These are phyloP conservation scores for Furcasterigmium furcatum DNA, from an alignment of 2,329 filamentous ascomycete species.

Conservation along the genomic window DNA sequence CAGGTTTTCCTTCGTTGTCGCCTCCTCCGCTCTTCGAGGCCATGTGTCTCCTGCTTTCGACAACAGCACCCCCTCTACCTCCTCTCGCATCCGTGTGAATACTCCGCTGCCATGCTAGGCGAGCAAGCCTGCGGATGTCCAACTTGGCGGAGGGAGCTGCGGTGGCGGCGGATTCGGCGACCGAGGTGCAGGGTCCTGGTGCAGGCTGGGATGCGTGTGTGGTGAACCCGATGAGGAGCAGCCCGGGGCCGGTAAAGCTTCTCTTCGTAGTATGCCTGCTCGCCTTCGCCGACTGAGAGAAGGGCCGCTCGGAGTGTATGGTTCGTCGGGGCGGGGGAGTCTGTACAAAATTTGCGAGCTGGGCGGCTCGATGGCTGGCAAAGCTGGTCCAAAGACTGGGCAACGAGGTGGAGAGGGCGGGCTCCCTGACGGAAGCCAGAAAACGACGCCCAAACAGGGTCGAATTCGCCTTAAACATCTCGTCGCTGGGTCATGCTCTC, in stretches of 20 bases:
- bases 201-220: conserved; percentile 30
- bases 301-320: conserved; percentile 7
- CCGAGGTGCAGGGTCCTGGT: conserved; percentile 33
- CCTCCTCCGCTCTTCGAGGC: conserved; percentile 22
- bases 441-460: conserved; percentile 29
- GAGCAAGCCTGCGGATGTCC: conserved; percentile 28
- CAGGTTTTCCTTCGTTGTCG: conserved; percentile 12
- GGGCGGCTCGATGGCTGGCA: conserved; percentile 3
- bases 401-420: conserved; percentile 12
- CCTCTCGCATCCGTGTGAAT: conserved; percentile 23
- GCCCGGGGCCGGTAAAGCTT: conserved; percentile 51
- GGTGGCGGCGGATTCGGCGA: conserved; percentile 30
- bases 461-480: conserved; percentile 33
- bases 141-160: conserved; percentile 19
- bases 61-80: too few species aligned
- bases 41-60: conserved; percentile 23
- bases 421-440: conserved; percentile 19
- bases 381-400: conserved; percentile 1
- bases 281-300: conserved; percentile 4
- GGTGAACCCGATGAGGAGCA: conserved; percentile 45
- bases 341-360: background rate
- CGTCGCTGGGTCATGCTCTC: conserved; percentile 29
- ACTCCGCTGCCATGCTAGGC: conserved; percentile 30
- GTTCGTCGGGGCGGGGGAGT: conserved; percentile 5
- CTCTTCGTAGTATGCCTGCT: conserved; percentile 35